These are phyloP conservation scores for Aegilops umbellulata DNA, from an alignment of 176 grass and related monocot species.

Conservation along the genomic window DNA sequence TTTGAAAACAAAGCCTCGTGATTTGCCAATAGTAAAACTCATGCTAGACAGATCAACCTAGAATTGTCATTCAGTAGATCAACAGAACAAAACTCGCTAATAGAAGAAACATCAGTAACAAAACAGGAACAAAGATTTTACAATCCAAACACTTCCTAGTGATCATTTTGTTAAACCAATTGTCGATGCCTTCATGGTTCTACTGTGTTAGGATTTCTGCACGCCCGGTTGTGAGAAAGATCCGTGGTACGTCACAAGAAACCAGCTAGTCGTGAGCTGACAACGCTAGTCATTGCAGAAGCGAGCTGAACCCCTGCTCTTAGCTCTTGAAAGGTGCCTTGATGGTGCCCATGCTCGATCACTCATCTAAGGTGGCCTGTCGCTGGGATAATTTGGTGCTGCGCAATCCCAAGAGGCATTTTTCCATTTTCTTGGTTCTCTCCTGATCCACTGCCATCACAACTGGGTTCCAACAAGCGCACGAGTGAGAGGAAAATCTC, in stretches of 20 bases:
- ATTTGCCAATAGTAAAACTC: background rate
- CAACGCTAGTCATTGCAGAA: conserved; percentile 84
- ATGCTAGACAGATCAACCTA: conserved; percentile 33
- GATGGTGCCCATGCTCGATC: background rate
- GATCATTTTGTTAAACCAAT: conserved; percentile 32
- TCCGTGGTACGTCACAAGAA: conserved; percentile 27
- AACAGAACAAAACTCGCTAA: conserved; percentile 48
- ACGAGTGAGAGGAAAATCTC: conserved; percentile 83
- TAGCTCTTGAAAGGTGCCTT: conserved; percentile 57
- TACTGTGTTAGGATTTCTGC: conserved; percentile 49
- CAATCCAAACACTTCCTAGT: conserved; percentile 42
- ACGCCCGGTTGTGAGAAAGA: conserved; percentile 25
- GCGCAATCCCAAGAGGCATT: conserved; percentile 29
- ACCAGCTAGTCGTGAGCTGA: conserved; percentile 33
- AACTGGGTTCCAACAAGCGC: conserved; percentile 53
- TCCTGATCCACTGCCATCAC: conserved; percentile 32
- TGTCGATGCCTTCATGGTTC: conserved; percentile 25
- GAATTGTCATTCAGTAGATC: conserved; percentile 23
- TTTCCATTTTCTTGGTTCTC: conserved; percentile 45
- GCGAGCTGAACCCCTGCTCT: conserved; percentile 51
- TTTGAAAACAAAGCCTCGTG: background rate
- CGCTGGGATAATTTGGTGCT: conserved; percentile 64
- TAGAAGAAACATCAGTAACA: conserved; percentile 24
- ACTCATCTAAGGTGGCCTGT: conserved; percentile 56
- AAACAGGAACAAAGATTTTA: conserved; percentile 40